Percentiles rank a stretch among this genome's conserved stretches.
These are phyloP conservation scores for Melaleuca alternifolia DNA, from an alignment of 345 rosid genomes.

Conservation along the genomic window DNA sequence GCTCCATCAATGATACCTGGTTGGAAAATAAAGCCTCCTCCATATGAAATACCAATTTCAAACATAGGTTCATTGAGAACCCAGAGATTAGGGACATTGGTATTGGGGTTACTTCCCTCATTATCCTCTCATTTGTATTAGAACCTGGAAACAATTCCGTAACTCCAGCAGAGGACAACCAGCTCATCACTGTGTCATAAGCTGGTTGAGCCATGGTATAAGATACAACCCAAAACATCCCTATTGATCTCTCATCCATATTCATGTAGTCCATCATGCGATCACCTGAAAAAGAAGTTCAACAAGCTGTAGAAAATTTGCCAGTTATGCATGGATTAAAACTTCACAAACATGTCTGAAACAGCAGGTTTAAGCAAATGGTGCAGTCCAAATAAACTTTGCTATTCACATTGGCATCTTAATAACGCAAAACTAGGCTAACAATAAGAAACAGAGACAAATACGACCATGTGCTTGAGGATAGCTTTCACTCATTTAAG, in stretches of 20 bases:
- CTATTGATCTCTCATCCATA: conserved; percentile 93
- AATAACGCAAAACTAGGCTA: not conserved
- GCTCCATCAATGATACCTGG: conserved; percentile 42
- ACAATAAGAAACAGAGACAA: not conserved
- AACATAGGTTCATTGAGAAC: conserved; percentile 71
- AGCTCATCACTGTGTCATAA: conserved; percentile 65
- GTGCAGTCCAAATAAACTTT: not conserved
- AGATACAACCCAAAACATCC: conserved; percentile 99
- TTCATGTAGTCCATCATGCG: conserved; percentile 88
- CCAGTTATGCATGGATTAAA: not conserved
- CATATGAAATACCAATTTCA: conserved; percentile 70
- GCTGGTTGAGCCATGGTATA: conserved; percentile 97
- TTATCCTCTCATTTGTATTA: conserved; percentile 71
- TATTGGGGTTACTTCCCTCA: conserved; percentile 89
- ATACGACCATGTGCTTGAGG: not conserved
- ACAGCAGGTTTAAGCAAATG: not conserved
- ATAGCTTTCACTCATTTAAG: not conserved
- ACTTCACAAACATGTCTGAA: not conserved
- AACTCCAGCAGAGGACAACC: conserved; percentile 79
- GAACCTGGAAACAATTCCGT: conserved; percentile 52
- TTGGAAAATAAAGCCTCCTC: conserved; percentile 79
- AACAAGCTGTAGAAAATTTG: not conserved
- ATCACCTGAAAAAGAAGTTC: conserved; percentile 46
- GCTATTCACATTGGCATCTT: not conserved
- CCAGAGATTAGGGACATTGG: conserved; percentile 90